Evolutionary conservation across 305 asterid genomes (phyloP).

Genomic region (Fraxinus albicans): DNA sequence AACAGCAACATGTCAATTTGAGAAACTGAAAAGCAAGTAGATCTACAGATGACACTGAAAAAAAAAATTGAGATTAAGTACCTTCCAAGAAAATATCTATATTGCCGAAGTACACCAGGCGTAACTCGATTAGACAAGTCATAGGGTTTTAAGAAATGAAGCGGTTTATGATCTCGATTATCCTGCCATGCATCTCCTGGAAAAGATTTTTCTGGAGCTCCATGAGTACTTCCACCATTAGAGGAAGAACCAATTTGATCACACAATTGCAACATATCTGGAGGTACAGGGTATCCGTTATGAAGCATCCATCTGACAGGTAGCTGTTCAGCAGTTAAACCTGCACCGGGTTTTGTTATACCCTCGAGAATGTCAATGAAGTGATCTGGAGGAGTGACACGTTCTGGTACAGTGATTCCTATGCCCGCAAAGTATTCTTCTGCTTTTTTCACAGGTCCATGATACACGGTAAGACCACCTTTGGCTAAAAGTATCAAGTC

Average conservation of each 20-base stretch:
- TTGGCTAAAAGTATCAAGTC: constrained; percentile 94
- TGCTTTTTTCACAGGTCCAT: constrained; percentile 90
- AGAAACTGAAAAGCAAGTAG: constrained; percentile 14
- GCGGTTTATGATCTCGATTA: constrained; percentile 44
- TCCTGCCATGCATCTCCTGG: constrained; percentile 38
- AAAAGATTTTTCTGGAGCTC: constrained; percentile 38
- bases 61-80: constrained; percentile 28
- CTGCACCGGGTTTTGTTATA: constrained; percentile 62
- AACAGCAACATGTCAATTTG: background rate
- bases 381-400: constrained; percentile 96
- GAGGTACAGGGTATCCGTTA: constrained; percentile 90
- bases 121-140: constrained; percentile 75
- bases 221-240: constrained; percentile 38
- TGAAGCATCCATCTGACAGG: constrained; percentile 99
- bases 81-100: constrained; percentile 94
- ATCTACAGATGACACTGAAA: constrained; percentile 6
- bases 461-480: constrained; percentile 94
- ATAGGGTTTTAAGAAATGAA: constrained; percentile 32
- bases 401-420: constrained; percentile 83
- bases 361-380: constrained; percentile 98
- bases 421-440: constrained; percentile 85
- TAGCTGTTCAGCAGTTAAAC: constrained; percentile 70
- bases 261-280: constrained; percentile 83
- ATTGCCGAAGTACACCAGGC: constrained; percentile 69
- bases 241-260: constrained; percentile 74